Conservation (phyloP, 257 asterid species). For the Penstemon eatonii region DNA sequence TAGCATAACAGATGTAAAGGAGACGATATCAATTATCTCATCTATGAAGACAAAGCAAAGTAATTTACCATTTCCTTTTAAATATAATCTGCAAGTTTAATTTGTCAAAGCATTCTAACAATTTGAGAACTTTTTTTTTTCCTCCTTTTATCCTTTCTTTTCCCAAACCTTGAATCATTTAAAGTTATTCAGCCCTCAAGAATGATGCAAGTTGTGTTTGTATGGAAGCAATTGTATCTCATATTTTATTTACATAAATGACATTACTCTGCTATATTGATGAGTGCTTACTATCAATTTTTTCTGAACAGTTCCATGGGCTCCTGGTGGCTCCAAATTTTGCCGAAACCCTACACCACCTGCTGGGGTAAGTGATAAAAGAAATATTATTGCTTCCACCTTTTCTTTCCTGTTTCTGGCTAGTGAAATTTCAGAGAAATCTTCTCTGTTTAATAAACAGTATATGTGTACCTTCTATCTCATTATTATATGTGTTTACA, state of each 20-base stretch:
- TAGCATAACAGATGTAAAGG: not conserved
- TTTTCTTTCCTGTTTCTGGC: not conserved
- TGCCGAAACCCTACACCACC: constrained; percentile 92
- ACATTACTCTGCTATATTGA: not conserved
- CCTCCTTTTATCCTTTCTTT: not conserved
- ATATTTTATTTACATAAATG: not conserved
- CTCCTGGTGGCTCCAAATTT: constrained; percentile 98
- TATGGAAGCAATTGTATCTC: not conserved
- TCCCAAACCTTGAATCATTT: not conserved
- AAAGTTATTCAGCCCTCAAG: not conserved
- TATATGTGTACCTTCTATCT: not conserved
- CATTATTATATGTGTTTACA: not conserved
- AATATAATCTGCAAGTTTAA: constrained; percentile 1
- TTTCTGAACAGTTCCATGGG: constrained; percentile 88
- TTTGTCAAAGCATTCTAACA: constrained; percentile 22
- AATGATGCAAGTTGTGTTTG: not conserved
- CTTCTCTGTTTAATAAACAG: not conserved
- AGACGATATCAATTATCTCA: too few relatives aligned
- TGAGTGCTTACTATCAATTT: constrained; percentile 21
- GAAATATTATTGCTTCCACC: not conserved
- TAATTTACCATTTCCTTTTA: not conserved
- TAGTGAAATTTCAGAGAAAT: too few relatives aligned
- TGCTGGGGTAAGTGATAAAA: constrained; percentile 63
- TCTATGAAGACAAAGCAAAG: not conserved
- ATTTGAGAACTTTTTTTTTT: not conserved